A percentile compares a stretch with the other conserved stretches of the same genome.
Conservation (phyloP, 2,329 filamentous ascomycete species). For the Trichoderma citrinoviride region DNA sequence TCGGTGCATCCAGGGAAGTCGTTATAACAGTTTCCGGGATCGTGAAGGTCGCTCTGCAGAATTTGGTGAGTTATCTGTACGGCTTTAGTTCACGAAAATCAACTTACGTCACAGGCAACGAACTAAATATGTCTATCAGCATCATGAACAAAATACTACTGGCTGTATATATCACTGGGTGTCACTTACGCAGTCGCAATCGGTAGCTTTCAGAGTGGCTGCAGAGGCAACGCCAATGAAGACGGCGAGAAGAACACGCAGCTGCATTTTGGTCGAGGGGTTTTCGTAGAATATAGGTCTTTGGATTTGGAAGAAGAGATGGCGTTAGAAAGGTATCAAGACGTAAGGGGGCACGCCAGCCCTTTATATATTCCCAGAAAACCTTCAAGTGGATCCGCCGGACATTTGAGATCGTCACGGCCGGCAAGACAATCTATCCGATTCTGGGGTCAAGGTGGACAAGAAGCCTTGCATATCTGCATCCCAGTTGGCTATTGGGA, state of each 20-base stretch:
- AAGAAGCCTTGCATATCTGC: background rate
- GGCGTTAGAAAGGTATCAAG: background rate
- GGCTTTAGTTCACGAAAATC: too few species aligned
- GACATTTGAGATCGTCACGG: background rate
- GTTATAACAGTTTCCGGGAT: slow-evolving; percentile 10
- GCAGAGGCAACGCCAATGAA: slow-evolving; percentile 4
- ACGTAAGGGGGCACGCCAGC: too few species aligned
- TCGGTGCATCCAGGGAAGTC: background rate
- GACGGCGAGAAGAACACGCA: slow-evolving; percentile 1
- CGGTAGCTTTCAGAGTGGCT: background rate
- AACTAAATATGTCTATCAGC: background rate
- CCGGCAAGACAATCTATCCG: slow-evolving; percentile 12
- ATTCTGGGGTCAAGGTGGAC: background rate
- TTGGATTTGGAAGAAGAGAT: background rate
- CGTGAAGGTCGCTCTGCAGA: slow-evolving; percentile 2
- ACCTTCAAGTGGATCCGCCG: background rate
- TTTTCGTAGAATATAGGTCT: background rate
- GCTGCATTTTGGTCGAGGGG: background rate
- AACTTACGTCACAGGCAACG: background rate
- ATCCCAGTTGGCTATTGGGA: background rate
- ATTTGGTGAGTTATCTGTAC: background rate
- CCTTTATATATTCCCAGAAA: background rate
- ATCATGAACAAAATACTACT: background rate
- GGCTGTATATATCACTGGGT: background rate
- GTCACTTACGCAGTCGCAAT: slow-evolving; percentile 18